A percentile compares a stretch with the other conserved stretches of the same genome.
Conservation (phyloP, 2,329 filamentous ascomycete genomes). For the Aureobasidium sp. region DNA sequence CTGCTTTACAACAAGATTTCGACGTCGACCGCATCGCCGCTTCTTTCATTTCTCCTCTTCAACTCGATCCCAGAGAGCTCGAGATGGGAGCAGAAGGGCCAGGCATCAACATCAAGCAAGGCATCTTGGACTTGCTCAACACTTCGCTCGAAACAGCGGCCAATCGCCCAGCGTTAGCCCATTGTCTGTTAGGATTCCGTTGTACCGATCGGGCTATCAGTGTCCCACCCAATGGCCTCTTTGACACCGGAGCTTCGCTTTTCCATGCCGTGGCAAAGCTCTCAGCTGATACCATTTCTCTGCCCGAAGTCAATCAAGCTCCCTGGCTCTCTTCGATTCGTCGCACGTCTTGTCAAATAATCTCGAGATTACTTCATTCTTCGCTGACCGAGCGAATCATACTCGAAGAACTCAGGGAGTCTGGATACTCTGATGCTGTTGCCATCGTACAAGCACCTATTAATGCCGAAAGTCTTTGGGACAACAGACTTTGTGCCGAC, state of each 20-base stretch:
- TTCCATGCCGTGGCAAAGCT: constrained; percentile 74
- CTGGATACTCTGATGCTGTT: constrained; percentile 70
- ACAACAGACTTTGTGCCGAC: constrained; percentile 52
- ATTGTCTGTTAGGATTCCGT: constrained; percentile 80
- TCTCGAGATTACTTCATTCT: constrained; percentile 77
- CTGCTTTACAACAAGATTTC: constrained; percentile 72
- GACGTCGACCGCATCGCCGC: constrained; percentile 72
- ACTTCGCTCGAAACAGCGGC: constrained; percentile 68
- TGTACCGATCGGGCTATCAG: constrained; percentile 64
- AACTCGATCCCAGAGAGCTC: constrained; percentile 59
- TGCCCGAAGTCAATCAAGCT: constrained; percentile 50
- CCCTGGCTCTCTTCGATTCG: constrained; percentile 49
- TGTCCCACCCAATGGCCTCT: constrained; percentile 59
- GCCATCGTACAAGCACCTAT: constrained; percentile 66
- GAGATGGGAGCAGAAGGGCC: constrained; percentile 60
- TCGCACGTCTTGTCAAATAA: constrained; percentile 39
- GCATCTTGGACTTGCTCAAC: constrained; percentile 78
- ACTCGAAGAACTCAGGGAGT: constrained; percentile 66
- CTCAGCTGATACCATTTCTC: constrained; percentile 60
- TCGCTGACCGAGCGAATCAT: constrained; percentile 67
- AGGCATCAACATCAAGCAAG: constrained; percentile 68
- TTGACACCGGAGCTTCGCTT: constrained; percentile 63
- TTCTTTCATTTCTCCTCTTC: constrained; percentile 61
- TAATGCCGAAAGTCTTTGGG: constrained; percentile 62
- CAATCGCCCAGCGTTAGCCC: constrained; percentile 76